Base-by-base conservation (phyloP, 495 filamentous ascomycete genomes). In the Tirmania nivea region DNA sequence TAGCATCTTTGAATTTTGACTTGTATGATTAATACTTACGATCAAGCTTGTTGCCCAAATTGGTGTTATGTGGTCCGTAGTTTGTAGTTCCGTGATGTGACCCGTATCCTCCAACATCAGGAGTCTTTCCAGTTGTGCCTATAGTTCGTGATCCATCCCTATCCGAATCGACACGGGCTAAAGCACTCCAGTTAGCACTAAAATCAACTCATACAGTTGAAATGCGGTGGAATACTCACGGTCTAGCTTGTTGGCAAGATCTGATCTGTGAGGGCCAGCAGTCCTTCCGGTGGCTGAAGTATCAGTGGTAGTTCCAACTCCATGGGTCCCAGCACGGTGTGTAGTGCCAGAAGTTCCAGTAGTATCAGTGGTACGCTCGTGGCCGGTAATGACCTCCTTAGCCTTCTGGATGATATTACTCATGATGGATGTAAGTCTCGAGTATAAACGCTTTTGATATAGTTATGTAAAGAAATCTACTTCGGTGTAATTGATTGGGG, bases 331-430 rank as follows among this genome's bases (percentile, higher is more conserved):
- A 31, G 25, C 25, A 31, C 25, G 25, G 25, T 31, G 39, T 19
- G 39, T 14, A 50, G 34, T 25, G 17, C 42, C 51, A 48, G 63
- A 55, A 11, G 49, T 52, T 34, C 54, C 50, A 39, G 56, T 48
- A 14, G 49, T 56, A 35, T 39, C 25, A 11, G 34, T 42, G 4
- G 25, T 25, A 31, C 8, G 12, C 0, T 9, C n/a, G 25, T 58
- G 34, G 52, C 56, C 49, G 31, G 54, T 42, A 54, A 86, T 57
- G 61, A 73, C 78, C 36, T 84, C 76, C 69, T 84, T 86, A 67
- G 83, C 72, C 61, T 85, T 86, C 71, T 85, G 74, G 59, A 83
- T 64, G 56, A 86, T 66, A 35, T 52, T 53, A 20, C 58, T 62
- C 61, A 64, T 64, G 52, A 39, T 60, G 34, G n/a, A 34, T 42